These are phyloP conservation scores for Orbilia quercus DNA, from an alignment of 2,329 filamentous ascomycete genomes.

Conservation along the genomic window DNA sequence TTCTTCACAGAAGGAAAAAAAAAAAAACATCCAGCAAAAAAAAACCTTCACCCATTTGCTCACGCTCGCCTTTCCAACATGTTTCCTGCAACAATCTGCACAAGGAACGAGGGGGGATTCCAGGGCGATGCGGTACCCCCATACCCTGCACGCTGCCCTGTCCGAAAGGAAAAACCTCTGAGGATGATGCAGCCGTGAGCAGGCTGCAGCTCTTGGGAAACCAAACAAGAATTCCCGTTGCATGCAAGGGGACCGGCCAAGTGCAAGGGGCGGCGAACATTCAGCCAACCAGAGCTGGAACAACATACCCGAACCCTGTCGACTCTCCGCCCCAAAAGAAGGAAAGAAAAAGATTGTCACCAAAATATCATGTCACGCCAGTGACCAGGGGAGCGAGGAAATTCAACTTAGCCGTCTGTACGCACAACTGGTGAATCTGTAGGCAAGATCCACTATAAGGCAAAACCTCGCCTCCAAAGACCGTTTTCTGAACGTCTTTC, in stretches of 20 bases:
- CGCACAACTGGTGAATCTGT: constrained; percentile 14
- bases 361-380: constrained; percentile 45
- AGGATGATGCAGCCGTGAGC: constrained; percentile 25
- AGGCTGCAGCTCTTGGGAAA: constrained; percentile 42
- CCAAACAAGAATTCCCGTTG: constrained; percentile 48
- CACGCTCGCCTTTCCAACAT: constrained; percentile 13
- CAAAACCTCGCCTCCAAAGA: constrained; percentile 16
- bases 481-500: constrained; percentile 1
- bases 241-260: constrained; percentile 45
- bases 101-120: constrained; percentile 18
- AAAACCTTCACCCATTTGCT: not conserved
- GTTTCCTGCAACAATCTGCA: constrained; percentile 15
- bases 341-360: not conserved
- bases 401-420: constrained; percentile 36
- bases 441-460: constrained; percentile 21
- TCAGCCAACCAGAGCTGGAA: constrained; percentile 33
- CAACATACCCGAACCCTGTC: constrained; percentile 34
- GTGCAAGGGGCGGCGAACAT: constrained; percentile 31
- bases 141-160: constrained; percentile 13
- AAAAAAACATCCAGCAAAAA: not conserved
- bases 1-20: no score
- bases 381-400: constrained; percentile 4
- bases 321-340: constrained; percentile 11
- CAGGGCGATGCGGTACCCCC: constrained; percentile 21
- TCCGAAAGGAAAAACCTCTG: constrained; percentile 21